These are phyloP conservation scores for Gossypium davidsonii DNA, from an alignment of 441 rosid genomes.

Conservation along the genomic window DNA sequence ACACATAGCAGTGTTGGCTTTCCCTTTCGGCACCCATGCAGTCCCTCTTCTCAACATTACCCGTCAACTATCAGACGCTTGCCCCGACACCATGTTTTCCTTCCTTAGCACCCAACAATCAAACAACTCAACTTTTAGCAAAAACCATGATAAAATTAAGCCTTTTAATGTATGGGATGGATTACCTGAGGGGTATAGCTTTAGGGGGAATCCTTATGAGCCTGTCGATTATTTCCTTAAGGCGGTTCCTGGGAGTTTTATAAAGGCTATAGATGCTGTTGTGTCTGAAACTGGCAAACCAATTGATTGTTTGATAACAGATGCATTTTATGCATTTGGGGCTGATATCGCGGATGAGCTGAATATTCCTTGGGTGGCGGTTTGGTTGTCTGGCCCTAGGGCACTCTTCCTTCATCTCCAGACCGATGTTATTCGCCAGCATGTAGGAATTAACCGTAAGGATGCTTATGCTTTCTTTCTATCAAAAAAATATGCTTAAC, in stretches of 20 bases:
- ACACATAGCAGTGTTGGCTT: constrained; percentile 39
- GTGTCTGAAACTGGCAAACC: constrained; percentile 24
- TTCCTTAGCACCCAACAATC: constrained; percentile 42
- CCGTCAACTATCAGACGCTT: constrained; percentile 21
- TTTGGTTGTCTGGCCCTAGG: constrained; percentile 40
- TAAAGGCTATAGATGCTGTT: constrained; percentile 18
- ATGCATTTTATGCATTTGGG: constrained; percentile 27
- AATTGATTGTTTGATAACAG: constrained; percentile 33
- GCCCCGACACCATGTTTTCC: constrained; percentile 26
- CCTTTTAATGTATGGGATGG: constrained; percentile 30
- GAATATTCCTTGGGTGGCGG: constrained; percentile 42
- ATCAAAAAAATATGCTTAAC: no score
- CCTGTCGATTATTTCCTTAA: constrained; percentile 30
- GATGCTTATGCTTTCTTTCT: not conserved
- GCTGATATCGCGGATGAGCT: constrained; percentile 32
- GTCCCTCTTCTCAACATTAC: constrained; percentile 29
- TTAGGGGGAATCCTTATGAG: constrained; percentile 23
- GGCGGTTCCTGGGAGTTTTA: constrained; percentile 28
- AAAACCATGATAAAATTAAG: not conserved
- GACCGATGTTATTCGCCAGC: constrained; percentile 24
- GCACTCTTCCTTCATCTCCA: constrained; percentile 32
- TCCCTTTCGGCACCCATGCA: constrained; percentile 41
- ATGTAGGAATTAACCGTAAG: not conserved
- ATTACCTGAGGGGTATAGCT: constrained; percentile 24
- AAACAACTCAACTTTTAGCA: constrained; percentile 18